A percentile compares a stretch with the other conserved stretches of the same genome.
These are phyloP conservation scores for Stagonosporopsis chrysanthemi DNA, from an alignment of 2,329 filamentous ascomycete genomes.

Conservation along the genomic window DNA sequence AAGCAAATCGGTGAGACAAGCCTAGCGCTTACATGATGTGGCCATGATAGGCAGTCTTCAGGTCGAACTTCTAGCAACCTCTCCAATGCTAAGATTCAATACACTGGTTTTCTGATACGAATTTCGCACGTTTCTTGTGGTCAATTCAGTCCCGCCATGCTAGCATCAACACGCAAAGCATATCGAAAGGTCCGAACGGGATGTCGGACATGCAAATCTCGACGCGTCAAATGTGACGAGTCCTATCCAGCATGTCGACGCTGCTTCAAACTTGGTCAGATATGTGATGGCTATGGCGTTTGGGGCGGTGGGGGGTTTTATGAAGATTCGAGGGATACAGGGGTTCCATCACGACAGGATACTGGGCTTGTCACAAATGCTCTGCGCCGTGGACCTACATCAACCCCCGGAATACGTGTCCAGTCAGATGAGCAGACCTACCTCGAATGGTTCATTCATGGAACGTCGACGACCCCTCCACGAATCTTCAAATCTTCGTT, in stretches of 20 bases:
- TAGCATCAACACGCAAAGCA: constrained; percentile 1
- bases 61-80: not conserved
- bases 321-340: not conserved
- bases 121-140: not conserved
- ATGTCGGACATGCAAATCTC: constrained; percentile 39
- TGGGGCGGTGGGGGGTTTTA: constrained; percentile 49
- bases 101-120: not conserved
- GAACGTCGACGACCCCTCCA: constrained; percentile 9
- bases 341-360: not conserved
- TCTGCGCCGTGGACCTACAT: not conserved
- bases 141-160: not conserved
- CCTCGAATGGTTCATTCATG: constrained; percentile 21
- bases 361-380: not conserved
- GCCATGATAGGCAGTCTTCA: not conserved
- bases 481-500: constrained; percentile 16
- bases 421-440: constrained; percentile 14
- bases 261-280: constrained; percentile 47
- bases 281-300: constrained; percentile 56
- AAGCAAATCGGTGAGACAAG: not conserved
- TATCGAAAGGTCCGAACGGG: constrained; percentile 15
- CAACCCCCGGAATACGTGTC: constrained; percentile 1
- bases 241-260: constrained; percentile 47
- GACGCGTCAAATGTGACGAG: constrained; percentile 50
- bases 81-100: not conserved
- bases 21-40: constrained; percentile 12